Conservation (phyloP, 345 rosid species). For the Noccaea caerulescens region DNA sequence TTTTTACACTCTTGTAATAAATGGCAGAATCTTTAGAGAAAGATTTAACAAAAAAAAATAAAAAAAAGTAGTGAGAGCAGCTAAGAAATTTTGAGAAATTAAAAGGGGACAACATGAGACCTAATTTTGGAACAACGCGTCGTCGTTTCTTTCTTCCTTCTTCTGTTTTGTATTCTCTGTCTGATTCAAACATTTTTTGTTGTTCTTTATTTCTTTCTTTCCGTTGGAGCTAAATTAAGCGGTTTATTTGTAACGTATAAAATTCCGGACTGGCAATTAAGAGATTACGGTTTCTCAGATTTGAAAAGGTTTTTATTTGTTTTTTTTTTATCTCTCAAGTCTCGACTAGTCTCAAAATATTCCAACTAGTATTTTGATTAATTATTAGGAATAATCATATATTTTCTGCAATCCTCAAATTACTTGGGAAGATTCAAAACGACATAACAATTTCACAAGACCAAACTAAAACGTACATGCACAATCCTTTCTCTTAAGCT, state of each 20-base stretch:
- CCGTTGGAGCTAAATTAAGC: slow-evolving; percentile 34
- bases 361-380: not conserved
- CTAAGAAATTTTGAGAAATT: slow-evolving; percentile 12
- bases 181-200: slow-evolving; percentile 3
- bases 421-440: too few relatives aligned
- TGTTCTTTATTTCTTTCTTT: not conserved
- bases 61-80: slow-evolving; percentile 6
- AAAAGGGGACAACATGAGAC: slow-evolving; percentile 11
- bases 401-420: too few relatives aligned
- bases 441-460: too few relatives aligned
- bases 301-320: not conserved
- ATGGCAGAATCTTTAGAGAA: slow-evolving; percentile 8
- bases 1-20: not conserved
- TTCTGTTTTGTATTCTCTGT: not conserved
- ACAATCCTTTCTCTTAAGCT: too few relatives aligned
- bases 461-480: too few relatives aligned
- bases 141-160: slow-evolving; percentile 9
- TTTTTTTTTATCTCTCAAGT: too few relatives aligned
- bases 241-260: slow-evolving; percentile 1
- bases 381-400: not conserved
- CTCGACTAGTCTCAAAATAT: not conserved
- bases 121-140: slow-evolving; percentile 42
- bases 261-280: not conserved
- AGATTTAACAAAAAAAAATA: not conserved
- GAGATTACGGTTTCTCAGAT: slow-evolving; percentile 3